Percentiles rank a stretch among this genome's conserved stretches.
phyloP scores from a whole-genome alignment of 371 early-diverging fungal genomes.

The Synchytrium microbalum region DNA sequence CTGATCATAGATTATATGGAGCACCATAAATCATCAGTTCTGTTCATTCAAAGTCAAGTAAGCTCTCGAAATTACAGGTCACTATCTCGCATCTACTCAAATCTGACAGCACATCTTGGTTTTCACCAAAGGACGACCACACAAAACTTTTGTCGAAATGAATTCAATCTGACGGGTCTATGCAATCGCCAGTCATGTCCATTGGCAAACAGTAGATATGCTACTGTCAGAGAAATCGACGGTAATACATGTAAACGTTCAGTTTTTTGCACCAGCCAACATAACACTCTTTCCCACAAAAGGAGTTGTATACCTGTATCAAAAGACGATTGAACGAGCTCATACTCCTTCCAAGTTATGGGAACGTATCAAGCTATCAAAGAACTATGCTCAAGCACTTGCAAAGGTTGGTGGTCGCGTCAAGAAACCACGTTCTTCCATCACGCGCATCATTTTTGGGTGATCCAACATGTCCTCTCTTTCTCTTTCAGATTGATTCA shows the following conservation, averaged over 20 bases:
- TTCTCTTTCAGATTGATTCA: slow-evolving; percentile 67
- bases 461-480: slow-evolving; percentile 5
- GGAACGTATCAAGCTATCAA: slow-evolving; percentile 88
- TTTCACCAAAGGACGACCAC: slow-evolving; percentile 55
- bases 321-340: slow-evolving; percentile 97
- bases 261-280: slow-evolving; percentile 13
- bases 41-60: slow-evolving; percentile 95
- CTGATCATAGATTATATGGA: slow-evolving; percentile 65
- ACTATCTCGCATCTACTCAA: slow-evolving; percentile 3
- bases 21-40: slow-evolving; percentile 84
- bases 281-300: neutral
- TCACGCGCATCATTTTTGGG: slow-evolving; percentile 8
- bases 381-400: slow-evolving; percentile 88
- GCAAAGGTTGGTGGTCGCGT: slow-evolving; percentile 50
- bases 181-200: slow-evolving; percentile 98
- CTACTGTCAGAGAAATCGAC: slow-evolving; percentile 90
- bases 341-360: slow-evolving; percentile 94
- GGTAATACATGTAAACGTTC: slow-evolving; percentile 41
- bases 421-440: slow-evolving; percentile 1
- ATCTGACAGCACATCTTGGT: neutral
- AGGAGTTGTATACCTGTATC: slow-evolving; percentile 79
- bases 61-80: slow-evolving; percentile 13
- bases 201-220: slow-evolving; percentile 96
- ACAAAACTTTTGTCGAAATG: slow-evolving; percentile 93
- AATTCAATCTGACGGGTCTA: slow-evolving; percentile 97